A percentile compares a stretch with the other conserved stretches of the same genome.
phyloP scores from a whole-genome alignment of 352 stramenopile genomes.

The Phytophthora gonapodyides region DNA sequence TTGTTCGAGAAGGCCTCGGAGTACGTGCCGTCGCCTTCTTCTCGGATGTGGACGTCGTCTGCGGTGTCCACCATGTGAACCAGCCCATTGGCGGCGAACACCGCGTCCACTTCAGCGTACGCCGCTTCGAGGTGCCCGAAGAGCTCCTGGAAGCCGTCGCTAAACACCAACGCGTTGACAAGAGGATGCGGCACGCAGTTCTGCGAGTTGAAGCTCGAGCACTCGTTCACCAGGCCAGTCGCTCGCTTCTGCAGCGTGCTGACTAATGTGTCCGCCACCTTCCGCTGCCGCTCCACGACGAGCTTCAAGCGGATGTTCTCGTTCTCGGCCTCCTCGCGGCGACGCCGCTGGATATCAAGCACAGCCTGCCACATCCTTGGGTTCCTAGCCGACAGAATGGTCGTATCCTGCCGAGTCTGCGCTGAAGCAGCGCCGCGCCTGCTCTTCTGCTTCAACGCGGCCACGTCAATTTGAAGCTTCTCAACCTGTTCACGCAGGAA shows the following conservation, averaged over 20 bases:
- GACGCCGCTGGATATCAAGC: slow-evolving; percentile 25
- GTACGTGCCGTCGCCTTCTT: slow-evolving; percentile 24
- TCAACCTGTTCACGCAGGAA: too few relatives aligned
- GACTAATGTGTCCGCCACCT: slow-evolving; percentile 14
- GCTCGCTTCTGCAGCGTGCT: slow-evolving; percentile 15
- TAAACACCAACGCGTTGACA: slow-evolving; percentile 20
- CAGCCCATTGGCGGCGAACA: slow-evolving; percentile 33
- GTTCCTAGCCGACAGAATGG: too few relatives aligned
- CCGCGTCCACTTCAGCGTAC: slow-evolving; percentile 27
- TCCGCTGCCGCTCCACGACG: slow-evolving; percentile 38
- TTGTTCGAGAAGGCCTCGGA: slow-evolving; percentile 37
- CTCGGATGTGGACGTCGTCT: slow-evolving; percentile 32
- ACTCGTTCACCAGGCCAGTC: slow-evolving; percentile 19
- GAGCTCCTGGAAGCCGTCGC: slow-evolving; percentile 26
- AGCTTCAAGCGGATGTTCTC: slow-evolving; percentile 48
- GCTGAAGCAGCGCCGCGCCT: background rate
- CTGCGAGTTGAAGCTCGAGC: slow-evolving; percentile 14
- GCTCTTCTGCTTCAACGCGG: slow-evolving; percentile 10
- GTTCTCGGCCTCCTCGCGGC: slow-evolving; percentile 35
- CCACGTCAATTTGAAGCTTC: slow-evolving; percentile 16
- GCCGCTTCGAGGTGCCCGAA: slow-evolving; percentile 28
- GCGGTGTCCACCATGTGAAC: slow-evolving; percentile 26
- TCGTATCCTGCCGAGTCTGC: background rate
- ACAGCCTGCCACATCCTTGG: slow-evolving; percentile 28
- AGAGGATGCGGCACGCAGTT: slow-evolving; percentile 7